Evolutionary conservation across 73 alveolate genomes (phyloP).

Genomic region (Blepharisma japonicum): DNA sequence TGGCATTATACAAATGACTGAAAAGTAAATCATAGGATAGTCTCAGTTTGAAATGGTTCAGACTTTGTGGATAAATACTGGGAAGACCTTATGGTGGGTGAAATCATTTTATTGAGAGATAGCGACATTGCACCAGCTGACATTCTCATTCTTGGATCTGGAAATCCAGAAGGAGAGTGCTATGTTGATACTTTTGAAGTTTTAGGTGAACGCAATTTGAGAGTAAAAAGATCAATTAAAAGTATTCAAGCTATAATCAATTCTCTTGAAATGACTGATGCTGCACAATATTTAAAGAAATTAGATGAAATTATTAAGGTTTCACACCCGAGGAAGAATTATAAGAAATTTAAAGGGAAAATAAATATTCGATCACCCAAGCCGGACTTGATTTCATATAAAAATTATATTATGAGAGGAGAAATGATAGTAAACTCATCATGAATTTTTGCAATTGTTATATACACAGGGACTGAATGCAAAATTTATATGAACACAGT

Average conservation of each 20-base stretch:
- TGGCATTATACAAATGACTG: no score
- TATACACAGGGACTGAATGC: slow-evolving; percentile 14
- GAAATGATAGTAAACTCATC: neutral
- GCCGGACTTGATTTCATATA: neutral
- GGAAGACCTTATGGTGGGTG: slow-evolving; percentile 20
- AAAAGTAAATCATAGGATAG: no score
- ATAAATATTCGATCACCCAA: slow-evolving; percentile 3
- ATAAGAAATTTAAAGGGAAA: slow-evolving; percentile 22
- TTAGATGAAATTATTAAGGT: neutral
- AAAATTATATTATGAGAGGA: slow-evolving; percentile 3
- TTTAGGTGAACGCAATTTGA: slow-evolving; percentile 19
- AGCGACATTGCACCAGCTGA: slow-evolving; percentile 27
- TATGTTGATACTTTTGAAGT: slow-evolving; percentile 14
- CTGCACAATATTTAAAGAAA: neutral
- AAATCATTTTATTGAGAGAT: neutral
- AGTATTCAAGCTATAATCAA: neutral
- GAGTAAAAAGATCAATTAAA: slow-evolving; percentile 11
- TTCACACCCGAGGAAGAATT: neutral
- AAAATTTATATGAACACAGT: neutral
- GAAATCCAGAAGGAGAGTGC: slow-evolving; percentile 13
- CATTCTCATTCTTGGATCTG: neutral
- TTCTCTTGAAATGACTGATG: neutral
- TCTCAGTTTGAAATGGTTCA: neutral
- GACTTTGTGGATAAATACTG: neutral
- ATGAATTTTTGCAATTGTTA: neutral